Percentiles rank a stretch among this genome's conserved stretches.
Evolutionary conservation across 2,329 filamentous ascomycete species (phyloP).

Genomic region (Orbilia oligospora): DNA sequence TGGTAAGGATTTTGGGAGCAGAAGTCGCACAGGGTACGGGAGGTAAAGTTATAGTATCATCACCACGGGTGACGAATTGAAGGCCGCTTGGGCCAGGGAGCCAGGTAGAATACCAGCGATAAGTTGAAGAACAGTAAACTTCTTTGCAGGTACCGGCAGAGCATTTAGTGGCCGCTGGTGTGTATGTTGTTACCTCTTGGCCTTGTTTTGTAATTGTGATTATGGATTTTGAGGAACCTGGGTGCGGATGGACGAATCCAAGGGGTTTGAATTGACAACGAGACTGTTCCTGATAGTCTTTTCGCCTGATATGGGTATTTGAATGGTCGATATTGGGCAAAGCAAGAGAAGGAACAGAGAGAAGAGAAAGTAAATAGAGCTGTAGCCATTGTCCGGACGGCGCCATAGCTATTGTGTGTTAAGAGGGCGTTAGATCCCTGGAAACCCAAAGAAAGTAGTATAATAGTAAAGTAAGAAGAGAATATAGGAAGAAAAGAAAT

Average conservation of each 20-base stretch:
- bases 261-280: background rate
- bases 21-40: background rate
- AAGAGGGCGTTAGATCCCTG: background rate
- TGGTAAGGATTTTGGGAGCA: background rate
- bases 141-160: background rate
- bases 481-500: background rate
- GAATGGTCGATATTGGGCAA: background rate
- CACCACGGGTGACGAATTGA: slow-evolving; percentile 14
- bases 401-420: background rate
- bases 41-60: background rate
- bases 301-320: background rate
- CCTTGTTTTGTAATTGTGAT: slow-evolving; percentile 19
- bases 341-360: slow-evolving; percentile 10
- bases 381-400: slow-evolving; percentile 2
- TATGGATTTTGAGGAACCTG: slow-evolving; percentile 12
- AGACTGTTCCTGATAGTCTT: background rate
- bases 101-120: slow-evolving; percentile 21
- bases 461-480: background rate
- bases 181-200: slow-evolving; percentile 3
- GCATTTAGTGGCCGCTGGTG: slow-evolving; percentile 8
- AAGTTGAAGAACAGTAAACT: background rate
- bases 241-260: background rate
- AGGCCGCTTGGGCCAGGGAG: background rate
- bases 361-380: background rate
- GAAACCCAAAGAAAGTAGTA: background rate